phyloP scores from a whole-genome alignment of 75 land plant species.

The Cunninghamia lanceolata region DNA sequence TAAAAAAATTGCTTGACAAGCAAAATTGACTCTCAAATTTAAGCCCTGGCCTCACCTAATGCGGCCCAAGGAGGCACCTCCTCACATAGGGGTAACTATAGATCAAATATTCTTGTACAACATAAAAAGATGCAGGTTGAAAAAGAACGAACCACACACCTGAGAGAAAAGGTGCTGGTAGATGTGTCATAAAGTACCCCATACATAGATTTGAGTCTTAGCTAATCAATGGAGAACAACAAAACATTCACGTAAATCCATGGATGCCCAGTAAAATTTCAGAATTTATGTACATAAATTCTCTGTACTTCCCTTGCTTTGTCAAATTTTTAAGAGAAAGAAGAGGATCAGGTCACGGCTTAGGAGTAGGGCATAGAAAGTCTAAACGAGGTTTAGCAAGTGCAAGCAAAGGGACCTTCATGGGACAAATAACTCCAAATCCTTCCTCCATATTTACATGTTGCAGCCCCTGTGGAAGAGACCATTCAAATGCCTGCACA shows the following conservation, averaged over 20 bases:
- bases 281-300: not conserved
- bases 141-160: too few species aligned
- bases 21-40: too few species aligned
- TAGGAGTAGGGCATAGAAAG: not conserved
- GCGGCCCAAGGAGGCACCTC: too few species aligned
- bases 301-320: not conserved
- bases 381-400: not conserved
- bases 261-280: not conserved
- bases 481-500: constrained; percentile 19
- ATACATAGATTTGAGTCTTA: too few species aligned
- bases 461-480: not conserved
- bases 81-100: too few species aligned
- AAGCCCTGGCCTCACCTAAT: too few species aligned
- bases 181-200: too few species aligned
- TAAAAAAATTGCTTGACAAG: too few species aligned
- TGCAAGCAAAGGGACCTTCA: constrained; percentile 6
- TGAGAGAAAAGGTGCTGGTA: too few species aligned
- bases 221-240: not conserved
- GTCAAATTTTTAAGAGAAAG: not conserved
- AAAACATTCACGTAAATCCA: not conserved
- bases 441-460: constrained; percentile 8
- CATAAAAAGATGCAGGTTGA: not conserved
- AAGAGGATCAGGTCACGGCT: not conserved
- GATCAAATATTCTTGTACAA: too few species aligned
- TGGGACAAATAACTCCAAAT: not conserved